Base-by-base conservation (phyloP, 1,284 basidiomycete species). In the Cutaneotrichosporon cavernicola region DNA sequence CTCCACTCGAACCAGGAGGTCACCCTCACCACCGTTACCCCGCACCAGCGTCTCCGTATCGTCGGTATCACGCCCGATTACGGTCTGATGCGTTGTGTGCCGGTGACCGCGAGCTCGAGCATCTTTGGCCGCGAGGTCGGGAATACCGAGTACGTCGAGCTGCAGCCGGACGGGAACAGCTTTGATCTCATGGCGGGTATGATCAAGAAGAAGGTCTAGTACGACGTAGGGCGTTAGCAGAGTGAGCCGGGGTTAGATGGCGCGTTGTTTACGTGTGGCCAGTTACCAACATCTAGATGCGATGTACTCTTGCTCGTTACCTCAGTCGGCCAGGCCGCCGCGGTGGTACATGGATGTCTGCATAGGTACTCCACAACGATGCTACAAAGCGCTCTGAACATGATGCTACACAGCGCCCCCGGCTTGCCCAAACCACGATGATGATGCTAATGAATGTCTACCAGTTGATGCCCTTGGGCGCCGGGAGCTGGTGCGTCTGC, bases 91-190 rank as follows among this genome's bases (percentile, higher is more conserved):
- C 87, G 92, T 59, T 96, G 94, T 3, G 80, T 91, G 11, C 88
- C 89, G 0, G 63, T 82, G 14, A 84, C 88, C 66, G 76, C 49
- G 10, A 81, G 32, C n/a, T 80, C 71, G 56, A 70, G 64, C 61
- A 69, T 68, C 60, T 79, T 75, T 64, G 61, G 69, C 43, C 74
- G 75, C 31, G 70, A 71, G 22, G 73, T 78, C 52, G 51, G 43
- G 43, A n/a, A n/a, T n/a, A 46, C 43, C 18, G 43, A 74, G 55
- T 84, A 78, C 59, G 82, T 87, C 50, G 86, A 88, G 72, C 74
- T 88, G 22, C 96, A 97, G 79, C 97, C 96, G 3, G 94, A 98
- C 74, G 93, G 95, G 34, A 99, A 99, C 78, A 92, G 91, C 74
- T 98, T 99, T 73, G 96, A 98, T 79, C 85, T 98, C 74, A 90